phyloP scores from a whole-genome alignment of 371 early-diverging fungal genomes.

The Dinochytrium kinnereticum region DNA sequence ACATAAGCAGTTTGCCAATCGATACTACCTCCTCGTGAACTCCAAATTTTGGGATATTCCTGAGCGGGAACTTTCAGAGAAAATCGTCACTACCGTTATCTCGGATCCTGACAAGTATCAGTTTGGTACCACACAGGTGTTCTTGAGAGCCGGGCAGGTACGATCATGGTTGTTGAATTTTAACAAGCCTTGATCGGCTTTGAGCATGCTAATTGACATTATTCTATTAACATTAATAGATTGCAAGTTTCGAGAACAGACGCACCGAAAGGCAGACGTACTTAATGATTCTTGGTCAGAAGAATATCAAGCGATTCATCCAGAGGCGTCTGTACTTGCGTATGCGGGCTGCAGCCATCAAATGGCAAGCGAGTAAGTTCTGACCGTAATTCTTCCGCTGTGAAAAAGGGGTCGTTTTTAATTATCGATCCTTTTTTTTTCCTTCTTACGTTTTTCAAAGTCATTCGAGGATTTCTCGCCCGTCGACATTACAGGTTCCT shows the following conservation, averaged over 20 bases:
- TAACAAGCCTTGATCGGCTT: too few relatives aligned
- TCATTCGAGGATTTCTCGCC: slow-evolving; percentile 67
- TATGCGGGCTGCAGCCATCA: slow-evolving; percentile 56
- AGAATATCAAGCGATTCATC: slow-evolving; percentile 82
- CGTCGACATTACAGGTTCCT: slow-evolving; percentile 57
- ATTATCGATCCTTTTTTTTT: not conserved
- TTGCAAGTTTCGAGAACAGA: slow-evolving; percentile 90
- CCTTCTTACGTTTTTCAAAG: not conserved
- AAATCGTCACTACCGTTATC: slow-evolving; percentile 75
- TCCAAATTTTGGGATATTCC: slow-evolving; percentile 70
- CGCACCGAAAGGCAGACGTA: slow-evolving; percentile 80
- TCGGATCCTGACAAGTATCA: slow-evolving; percentile 87
- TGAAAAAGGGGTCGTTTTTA: too few relatives aligned
- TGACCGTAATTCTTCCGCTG: too few relatives aligned
- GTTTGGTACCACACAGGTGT: slow-evolving; percentile 96
- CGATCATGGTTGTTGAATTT: slow-evolving; percentile 6
- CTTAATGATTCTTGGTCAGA: slow-evolving; percentile 86
- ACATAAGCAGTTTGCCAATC: slow-evolving; percentile 91
- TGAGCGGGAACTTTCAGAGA: slow-evolving; percentile 49
- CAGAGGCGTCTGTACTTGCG: slow-evolving; percentile 71
- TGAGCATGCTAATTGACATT: not conserved
- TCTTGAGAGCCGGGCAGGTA: slow-evolving; percentile 97
- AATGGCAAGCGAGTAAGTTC: slow-evolving; percentile 34
- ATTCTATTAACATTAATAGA: slow-evolving; percentile 38
- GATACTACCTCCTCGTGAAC: slow-evolving; percentile 87